Evolutionary conservation across 2,329 filamentous ascomycete species (phyloP).

Genomic region (Alternaria tenuissima): DNA sequence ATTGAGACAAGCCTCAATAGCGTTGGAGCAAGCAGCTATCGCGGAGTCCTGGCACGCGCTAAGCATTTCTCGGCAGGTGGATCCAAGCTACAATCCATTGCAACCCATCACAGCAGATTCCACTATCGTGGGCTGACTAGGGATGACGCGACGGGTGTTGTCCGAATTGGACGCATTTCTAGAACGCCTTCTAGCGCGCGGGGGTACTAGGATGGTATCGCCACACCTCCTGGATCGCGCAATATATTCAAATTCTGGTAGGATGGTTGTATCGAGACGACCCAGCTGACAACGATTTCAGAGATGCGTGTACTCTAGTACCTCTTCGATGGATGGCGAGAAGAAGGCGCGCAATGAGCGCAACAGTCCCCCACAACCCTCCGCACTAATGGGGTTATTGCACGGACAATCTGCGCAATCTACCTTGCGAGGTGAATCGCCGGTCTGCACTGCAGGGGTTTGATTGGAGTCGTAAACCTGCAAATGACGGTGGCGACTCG

Average conservation of each 20-base stretch:
- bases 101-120: constrained; percentile 3
- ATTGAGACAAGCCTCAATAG: constrained; percentile 25
- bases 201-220: neutral
- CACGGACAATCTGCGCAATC: constrained; percentile 2
- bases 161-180: constrained; percentile 22
- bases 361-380: neutral
- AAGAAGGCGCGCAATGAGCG: neutral
- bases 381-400: neutral
- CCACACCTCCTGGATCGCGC: constrained; percentile 1
- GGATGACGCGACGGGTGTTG: neutral
- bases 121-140: constrained; percentile 16
- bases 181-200: constrained; percentile 18
- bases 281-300: neutral
- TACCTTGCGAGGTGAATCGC: constrained; percentile 1
- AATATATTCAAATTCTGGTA: neutral
- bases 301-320: neutral
- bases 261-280: neutral
- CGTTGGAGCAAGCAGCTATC: constrained; percentile 9
- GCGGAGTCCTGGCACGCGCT: constrained; percentile 1
- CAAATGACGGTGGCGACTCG: neutral
- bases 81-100: constrained; percentile 9
- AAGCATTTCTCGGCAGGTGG: constrained; percentile 20
- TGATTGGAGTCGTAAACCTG: neutral
- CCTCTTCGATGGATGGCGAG: neutral
- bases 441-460: neutral